Conservation (phyloP, 768 basidiomycete species). For the Agaricus subrufescens region DNA sequence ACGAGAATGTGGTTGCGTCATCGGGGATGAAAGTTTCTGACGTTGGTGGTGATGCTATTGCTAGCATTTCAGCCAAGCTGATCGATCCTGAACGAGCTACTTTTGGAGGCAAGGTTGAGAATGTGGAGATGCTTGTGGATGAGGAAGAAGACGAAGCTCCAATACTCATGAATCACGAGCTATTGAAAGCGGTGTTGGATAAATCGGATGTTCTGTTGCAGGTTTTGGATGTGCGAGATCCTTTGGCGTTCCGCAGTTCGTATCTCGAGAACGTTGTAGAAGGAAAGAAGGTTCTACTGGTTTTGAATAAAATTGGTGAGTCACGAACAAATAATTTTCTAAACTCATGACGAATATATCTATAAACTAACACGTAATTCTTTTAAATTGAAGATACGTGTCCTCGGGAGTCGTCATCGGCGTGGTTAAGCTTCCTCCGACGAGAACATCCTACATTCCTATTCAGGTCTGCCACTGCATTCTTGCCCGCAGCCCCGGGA, state of each 20-base stretch:
- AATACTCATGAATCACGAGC: constrained; percentile 55
- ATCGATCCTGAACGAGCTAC: constrained; percentile 29
- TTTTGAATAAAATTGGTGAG: constrained; percentile 87
- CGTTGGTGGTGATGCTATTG: constrained; percentile 45
- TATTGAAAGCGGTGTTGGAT: constrained; percentile 67
- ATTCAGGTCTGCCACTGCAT: constrained; percentile 71
- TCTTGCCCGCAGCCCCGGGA: constrained; percentile 39
- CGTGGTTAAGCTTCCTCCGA: constrained; percentile 67
- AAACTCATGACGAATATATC: no score
- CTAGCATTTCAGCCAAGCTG: constrained; percentile 39
- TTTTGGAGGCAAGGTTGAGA: constrained; percentile 22
- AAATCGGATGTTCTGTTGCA: constrained; percentile 75
- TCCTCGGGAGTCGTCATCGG: constrained; percentile 67
- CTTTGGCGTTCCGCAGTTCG: constrained; percentile 61
- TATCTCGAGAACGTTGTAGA: constrained; percentile 51
- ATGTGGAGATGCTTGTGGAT: constrained; percentile 25
- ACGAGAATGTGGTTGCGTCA: constrained; percentile 24
- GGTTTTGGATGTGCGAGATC: constrained; percentile 84
- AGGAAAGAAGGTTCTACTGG: constrained; percentile 46
- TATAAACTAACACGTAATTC: no score
- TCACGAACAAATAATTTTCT: constrained; percentile 9
- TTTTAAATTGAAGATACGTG: constrained; percentile 53
- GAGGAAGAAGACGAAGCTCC: constrained; percentile 55
- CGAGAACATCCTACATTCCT: constrained; percentile 56
- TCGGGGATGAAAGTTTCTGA: constrained; percentile 35